Conservation (phyloP, 2,329 filamentous ascomycete species). For the Fusarium begoniae region DNA sequence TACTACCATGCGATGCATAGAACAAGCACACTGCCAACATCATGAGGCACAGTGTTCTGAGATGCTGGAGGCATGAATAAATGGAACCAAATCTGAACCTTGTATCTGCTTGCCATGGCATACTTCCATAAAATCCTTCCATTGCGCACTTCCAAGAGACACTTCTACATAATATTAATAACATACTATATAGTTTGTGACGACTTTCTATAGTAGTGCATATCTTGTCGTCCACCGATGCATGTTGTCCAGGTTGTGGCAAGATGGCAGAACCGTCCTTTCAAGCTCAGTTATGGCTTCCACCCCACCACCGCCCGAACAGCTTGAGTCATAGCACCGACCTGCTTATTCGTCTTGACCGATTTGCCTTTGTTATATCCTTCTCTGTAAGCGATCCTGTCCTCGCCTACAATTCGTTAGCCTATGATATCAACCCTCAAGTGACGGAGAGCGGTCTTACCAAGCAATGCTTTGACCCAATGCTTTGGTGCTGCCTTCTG, state of each 20-base stretch:
- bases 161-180: not conserved
- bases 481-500: not conserved
- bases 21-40: not conserved
- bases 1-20: not conserved
- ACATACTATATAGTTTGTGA: not conserved
- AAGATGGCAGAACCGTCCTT: fast-evolving
- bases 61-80: fast-evolving
- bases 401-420: not conserved
- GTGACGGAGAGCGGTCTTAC: not conserved
- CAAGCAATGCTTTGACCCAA: not conserved
- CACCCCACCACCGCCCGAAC: not conserved
- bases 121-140: not conserved
- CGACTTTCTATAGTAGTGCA: not conserved
- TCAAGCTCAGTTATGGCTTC: not conserved
- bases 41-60: not conserved
- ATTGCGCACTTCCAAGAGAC: too few relatives aligned
- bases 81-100: not conserved
- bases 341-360: not conserved
- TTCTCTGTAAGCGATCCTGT: not conserved
- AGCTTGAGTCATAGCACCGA: not conserved
- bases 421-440: not conserved
- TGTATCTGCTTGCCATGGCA: fast-evolving
- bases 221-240: not conserved
- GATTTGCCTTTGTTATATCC: not conserved
- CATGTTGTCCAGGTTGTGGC: fast-evolving